phyloP scores from a whole-genome alignment of 1,284 basidiomycete genomes.

The Cryptococcus depauperatus region DNA sequence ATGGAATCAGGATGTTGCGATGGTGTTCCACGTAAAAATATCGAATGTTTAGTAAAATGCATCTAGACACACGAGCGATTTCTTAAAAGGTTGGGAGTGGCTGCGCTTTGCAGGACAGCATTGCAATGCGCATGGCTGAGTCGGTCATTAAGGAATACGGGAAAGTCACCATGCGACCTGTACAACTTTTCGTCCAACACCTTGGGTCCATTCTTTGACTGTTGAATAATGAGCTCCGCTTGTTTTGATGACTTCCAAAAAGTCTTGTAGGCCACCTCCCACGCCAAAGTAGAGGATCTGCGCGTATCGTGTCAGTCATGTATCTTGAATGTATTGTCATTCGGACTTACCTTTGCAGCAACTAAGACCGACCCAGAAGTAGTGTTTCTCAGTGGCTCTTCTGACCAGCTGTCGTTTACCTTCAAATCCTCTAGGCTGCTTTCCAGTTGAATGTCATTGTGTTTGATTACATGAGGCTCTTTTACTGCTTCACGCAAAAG shows the following conservation, averaged over 20 bases:
- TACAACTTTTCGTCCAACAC: constrained; percentile 61
- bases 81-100: too few relatives aligned
- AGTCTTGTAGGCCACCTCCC: constrained; percentile 76
- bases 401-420: constrained; percentile 22
- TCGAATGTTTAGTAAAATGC: too few relatives aligned
- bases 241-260: constrained; percentile 53
- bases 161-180: constrained; percentile 53
- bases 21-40: too few relatives aligned
- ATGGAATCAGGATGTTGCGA: too few relatives aligned
- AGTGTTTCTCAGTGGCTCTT: constrained; percentile 11
- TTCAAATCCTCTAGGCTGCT: constrained; percentile 23
- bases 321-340: constrained; percentile 1
- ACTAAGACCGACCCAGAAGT: constrained; percentile 30
- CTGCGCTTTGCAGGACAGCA: too few relatives aligned
- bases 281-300: constrained; percentile 94
- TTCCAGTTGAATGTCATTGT: constrained; percentile 17
- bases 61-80: too few relatives aligned
- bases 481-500: constrained; percentile 39
- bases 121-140: too few relatives aligned
- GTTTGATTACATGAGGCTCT: constrained; percentile 1
- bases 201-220: constrained; percentile 51
- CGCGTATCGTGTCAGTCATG: not conserved
- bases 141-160: too few relatives aligned
- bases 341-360: constrained; percentile 42
- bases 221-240: constrained; percentile 36